phyloP scores from a whole-genome alignment of 805 yeast genomes.

The Lipomyces kockii region DNA sequence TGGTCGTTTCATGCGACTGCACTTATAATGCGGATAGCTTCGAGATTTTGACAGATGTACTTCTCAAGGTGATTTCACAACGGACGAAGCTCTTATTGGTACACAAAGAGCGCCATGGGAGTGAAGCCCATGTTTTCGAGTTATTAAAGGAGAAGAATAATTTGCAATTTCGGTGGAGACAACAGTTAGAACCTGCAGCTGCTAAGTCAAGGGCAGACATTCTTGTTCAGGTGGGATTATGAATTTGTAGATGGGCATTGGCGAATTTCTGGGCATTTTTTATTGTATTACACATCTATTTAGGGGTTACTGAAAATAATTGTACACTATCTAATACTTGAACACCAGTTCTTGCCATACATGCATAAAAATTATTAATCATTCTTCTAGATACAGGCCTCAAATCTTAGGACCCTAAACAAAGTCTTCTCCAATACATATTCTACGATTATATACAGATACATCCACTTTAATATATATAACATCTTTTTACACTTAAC shows the following conservation, averaged over 20 bases:
- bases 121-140: conserved; percentile 29
- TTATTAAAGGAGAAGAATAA: conserved; percentile 26
- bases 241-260: not conserved
- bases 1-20: conserved; percentile 51
- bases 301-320: not conserved
- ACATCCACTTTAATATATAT: not conserved
- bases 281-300: too few relatives aligned
- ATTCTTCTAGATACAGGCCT: not conserved
- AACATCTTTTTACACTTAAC: not conserved
- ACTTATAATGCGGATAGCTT: conserved; percentile 52
- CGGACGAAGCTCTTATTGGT: conserved; percentile 41
- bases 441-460: not conserved
- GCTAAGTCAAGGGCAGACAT: conserved; percentile 17
- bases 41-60: conserved; percentile 45
- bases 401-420: not conserved
- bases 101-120: conserved; percentile 43
- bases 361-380: not conserved
- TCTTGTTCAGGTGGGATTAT: not conserved
- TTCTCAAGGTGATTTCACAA: conserved; percentile 31
- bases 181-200: conserved; percentile 11
- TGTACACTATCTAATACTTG: not conserved
- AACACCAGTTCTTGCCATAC: not conserved
- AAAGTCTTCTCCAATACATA: not conserved
- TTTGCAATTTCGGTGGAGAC: conserved; percentile 15
- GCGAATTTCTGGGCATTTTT: not conserved